Evolutionary conservation across 345 rosid species (phyloP).

Genomic region (Chamaenerion angustifolium): DNA sequence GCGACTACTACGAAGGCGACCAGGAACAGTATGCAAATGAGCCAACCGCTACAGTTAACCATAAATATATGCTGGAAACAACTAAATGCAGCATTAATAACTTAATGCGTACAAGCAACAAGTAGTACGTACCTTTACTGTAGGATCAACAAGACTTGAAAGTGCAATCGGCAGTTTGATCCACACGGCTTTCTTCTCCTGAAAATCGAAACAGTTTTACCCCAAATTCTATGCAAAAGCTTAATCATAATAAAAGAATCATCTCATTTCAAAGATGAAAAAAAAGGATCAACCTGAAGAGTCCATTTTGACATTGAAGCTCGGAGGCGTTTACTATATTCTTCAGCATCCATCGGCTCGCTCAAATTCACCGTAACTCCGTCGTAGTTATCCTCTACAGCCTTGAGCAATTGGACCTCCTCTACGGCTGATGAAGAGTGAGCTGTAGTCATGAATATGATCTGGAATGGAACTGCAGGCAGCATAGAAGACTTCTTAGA

Average conservation of each 20-base stretch:
- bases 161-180: slow-evolving; percentile 39
- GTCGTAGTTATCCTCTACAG: slow-evolving; percentile 30
- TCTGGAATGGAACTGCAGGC: too few species aligned
- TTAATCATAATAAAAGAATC: too few species aligned
- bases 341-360: slow-evolving; percentile 27
- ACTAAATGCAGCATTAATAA: too few species aligned
- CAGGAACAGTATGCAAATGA: too few species aligned
- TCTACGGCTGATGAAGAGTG: background rate
- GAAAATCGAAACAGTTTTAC: background rate
- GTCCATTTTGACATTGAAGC: slow-evolving; percentile 44
- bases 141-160: slow-evolving; percentile 39
- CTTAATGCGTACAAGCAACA: too few species aligned
- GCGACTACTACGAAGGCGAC: too few species aligned
- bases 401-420: slow-evolving; percentile 19
- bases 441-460: too few species aligned
- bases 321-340: slow-evolving; percentile 28
- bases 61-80: too few species aligned
- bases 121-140: slow-evolving; percentile 22
- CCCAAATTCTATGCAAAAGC: too few species aligned
- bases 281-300: slow-evolving; percentile 25
- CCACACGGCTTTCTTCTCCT: slow-evolving; percentile 76
- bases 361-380: slow-evolving; percentile 36
- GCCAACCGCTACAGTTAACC: too few species aligned
- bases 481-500: too few species aligned
- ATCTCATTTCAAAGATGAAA: background rate